These are phyloP conservation scores for Bromus sterilis DNA, from an alignment of 176 grass and related monocot species.

Conservation along the genomic window DNA sequence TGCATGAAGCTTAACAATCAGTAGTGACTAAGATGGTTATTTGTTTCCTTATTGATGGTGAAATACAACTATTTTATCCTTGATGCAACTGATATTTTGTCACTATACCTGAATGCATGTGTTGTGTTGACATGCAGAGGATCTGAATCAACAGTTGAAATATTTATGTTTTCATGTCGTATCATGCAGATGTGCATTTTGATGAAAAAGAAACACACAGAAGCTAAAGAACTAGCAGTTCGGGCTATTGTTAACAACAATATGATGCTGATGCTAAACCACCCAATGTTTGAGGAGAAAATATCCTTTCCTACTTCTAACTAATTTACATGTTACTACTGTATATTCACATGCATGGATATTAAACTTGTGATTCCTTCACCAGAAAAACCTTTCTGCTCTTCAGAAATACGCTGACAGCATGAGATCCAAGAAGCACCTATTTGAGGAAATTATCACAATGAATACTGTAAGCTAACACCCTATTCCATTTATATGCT, in stretches of 20 bases:
- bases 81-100: not conserved
- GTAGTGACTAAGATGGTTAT: not conserved
- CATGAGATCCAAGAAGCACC: slow-evolving; percentile 50
- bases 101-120: not conserved
- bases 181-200: slow-evolving; percentile 72
- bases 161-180: slow-evolving; percentile 13
- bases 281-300: slow-evolving; percentile 84
- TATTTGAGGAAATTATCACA: slow-evolving; percentile 36
- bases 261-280: slow-evolving; percentile 83
- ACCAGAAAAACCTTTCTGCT: slow-evolving; percentile 51
- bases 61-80: not conserved
- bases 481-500: not conserved
- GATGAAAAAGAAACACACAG: slow-evolving; percentile 75
- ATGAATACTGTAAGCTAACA: slow-evolving; percentile 37
- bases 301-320: slow-evolving; percentile 83
- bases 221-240: slow-evolving; percentile 89
- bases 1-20: no score
- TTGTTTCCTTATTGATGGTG: not conserved
- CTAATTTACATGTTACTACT: slow-evolving; percentile 14
- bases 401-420: slow-evolving; percentile 65
- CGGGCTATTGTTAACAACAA: slow-evolving; percentile 82
- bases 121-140: not conserved
- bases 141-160: not conserved
- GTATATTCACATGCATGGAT: slow-evolving; percentile 15
- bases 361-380: slow-evolving; percentile 45